Evolutionary conservation across 345 rosid species (phyloP).

Genomic region (Sonneratia caseolaris): DNA sequence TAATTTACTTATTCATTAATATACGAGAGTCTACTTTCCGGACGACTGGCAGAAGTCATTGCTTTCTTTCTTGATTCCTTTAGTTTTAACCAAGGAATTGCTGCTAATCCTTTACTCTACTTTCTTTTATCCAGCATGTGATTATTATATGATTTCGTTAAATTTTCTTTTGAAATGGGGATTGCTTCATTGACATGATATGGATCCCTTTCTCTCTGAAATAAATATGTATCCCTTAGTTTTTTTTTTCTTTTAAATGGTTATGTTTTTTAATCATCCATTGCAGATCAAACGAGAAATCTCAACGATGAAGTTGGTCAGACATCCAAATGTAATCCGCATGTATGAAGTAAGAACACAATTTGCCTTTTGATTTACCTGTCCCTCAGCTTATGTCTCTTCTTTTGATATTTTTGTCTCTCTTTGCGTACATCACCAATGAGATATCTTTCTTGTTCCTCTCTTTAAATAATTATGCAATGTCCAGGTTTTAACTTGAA

Average conservation of each 20-base stretch:
- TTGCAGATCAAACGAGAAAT: conserved; percentile 91
- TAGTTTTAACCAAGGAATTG: not conserved
- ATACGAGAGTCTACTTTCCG: not conserved
- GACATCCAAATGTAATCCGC: conserved; percentile 92
- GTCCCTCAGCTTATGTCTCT: not conserved
- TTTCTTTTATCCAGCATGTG: not conserved
- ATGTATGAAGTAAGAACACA: conserved; percentile 69
- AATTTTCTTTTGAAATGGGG: not conserved
- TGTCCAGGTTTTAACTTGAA: not conserved
- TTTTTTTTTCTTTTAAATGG: not conserved
- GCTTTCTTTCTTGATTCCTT: not conserved
- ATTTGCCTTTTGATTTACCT: not conserved
- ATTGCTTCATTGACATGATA: not conserved
- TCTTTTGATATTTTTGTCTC: not conserved
- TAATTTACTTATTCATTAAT: too few species aligned
- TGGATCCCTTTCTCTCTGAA: not conserved
- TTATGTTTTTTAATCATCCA: not conserved
- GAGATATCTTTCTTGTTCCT: not conserved
- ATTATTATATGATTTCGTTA: not conserved
- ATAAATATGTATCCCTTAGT: not conserved
- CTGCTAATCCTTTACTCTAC: not conserved
- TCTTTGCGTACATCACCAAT: not conserved
- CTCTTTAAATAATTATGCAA: not conserved
- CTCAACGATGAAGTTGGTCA: conserved; percentile 82
- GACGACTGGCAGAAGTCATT: not conserved